These are phyloP conservation scores for Fallopia convolvulus DNA, from an alignment of 148 eudicot species.

Conservation along the genomic window DNA sequence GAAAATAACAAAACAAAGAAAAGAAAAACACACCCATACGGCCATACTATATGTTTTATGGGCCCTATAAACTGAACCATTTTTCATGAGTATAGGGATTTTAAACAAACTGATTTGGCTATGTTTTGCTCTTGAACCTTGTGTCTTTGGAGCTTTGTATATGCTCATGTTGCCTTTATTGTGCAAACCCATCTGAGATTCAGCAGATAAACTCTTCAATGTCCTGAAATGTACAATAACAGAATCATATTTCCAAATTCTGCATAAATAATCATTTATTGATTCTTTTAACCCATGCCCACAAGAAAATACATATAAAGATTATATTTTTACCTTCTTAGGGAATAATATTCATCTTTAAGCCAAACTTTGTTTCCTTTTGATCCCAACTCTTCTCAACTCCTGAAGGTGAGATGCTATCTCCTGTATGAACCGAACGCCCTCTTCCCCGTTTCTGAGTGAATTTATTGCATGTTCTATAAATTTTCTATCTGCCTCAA, in stretches of 20 bases:
- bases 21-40: background rate
- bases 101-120: background rate
- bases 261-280: too few species aligned
- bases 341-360: slow-evolving; percentile 9
- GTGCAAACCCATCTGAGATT: too few species aligned
- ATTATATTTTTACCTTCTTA: background rate
- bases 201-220: too few species aligned
- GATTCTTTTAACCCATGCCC: background rate
- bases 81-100: background rate
- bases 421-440: slow-evolving; percentile 33
- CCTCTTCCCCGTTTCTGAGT: slow-evolving; percentile 32
- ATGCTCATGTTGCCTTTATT: background rate
- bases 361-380: slow-evolving; percentile 20
- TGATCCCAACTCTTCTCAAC: slow-evolving; percentile 31
- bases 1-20: background rate
- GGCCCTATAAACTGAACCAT: background rate
- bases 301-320: background rate
- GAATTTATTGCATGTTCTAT: slow-evolving; percentile 34
- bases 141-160: background rate
- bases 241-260: too few species aligned
- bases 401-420: slow-evolving; percentile 41
- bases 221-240: background rate
- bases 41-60: background rate
- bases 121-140: background rate
- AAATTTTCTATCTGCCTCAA: slow-evolving; percentile 41